Base-by-base conservation (phyloP, 352 stramenopile genomes). In the Pelagophyceae sp. region DNA sequence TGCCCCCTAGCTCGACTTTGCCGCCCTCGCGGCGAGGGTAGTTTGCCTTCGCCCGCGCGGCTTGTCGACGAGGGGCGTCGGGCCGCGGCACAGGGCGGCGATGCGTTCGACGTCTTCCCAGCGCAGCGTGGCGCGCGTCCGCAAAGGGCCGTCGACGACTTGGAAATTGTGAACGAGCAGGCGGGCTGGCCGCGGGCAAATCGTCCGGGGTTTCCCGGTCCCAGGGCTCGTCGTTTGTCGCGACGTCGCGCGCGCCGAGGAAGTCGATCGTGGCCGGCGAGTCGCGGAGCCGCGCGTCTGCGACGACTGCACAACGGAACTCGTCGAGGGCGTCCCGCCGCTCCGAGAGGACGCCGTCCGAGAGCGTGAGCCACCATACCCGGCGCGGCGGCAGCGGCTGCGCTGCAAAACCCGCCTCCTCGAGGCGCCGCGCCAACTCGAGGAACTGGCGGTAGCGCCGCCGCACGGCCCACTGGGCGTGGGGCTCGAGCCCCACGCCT, bases 401-500 rank as follows among this genome's bases (percentile, higher is more conserved):
- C 11, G 11, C 45, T 23, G 45, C 45, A 54, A 54, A 54, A n/a
- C n/a, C n/a, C n/a, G n/a, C n/a, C 11, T 54, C 45, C 45, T 23
- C 45, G 45, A 63, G 54, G 2, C 29, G 6, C 15, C 27, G 15
- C 54, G 15, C 15, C 15, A 63, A 27, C 54, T 63, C 54, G 54
- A 15, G 54, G 54, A 63, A 63, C 54, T 63, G 54, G 54, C 54
- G 54, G 54, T 63, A 63, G 54, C 54, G 54, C 11, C 54, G 54
- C 15, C 25, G 11, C 54, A 63, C 54, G 54, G 15, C 2, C 54
- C 54, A 63, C 54, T 63, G 15, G 54, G 29, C 54, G 2, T n/a
- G 25, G 54, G 54, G 11, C 11, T 2, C 54, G 27, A 63, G 20
- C 15, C 15, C 11, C 11, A 54, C 45, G 45, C 11, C 45, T 11